These are phyloP conservation scores for Hypoxylon sp. DNA, from an alignment of 2,329 filamentous ascomycete genomes.

Conservation along the genomic window DNA sequence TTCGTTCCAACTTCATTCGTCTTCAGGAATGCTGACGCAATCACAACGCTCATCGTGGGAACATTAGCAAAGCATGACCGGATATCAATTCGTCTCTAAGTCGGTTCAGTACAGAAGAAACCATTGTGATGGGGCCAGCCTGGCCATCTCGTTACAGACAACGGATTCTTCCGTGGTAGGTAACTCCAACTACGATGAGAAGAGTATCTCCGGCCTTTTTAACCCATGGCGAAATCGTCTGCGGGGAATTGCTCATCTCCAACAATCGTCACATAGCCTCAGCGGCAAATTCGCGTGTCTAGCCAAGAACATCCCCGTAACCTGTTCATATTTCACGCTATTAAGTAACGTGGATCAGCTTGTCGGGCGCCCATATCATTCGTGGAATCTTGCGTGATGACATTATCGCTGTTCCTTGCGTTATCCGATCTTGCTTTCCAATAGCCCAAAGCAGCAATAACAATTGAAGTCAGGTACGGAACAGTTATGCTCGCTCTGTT, in stretches of 20 bases:
- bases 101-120: background rate
- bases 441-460: slow-evolving; percentile 8
- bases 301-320: slow-evolving; percentile 29
- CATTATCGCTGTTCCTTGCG: slow-evolving; percentile 20
- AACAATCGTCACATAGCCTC: slow-evolving; percentile 11
- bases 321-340: slow-evolving; percentile 11
- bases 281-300: background rate
- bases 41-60: no score
- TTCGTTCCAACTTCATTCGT: no score
- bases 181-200: background rate
- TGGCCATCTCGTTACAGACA: background rate
- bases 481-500: slow-evolving; percentile 20
- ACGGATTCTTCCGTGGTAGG: background rate
- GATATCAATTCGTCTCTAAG: no score
- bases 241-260: slow-evolving; percentile 22
- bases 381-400: slow-evolving; percentile 38
- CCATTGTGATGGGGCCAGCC: background rate
- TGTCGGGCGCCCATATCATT: slow-evolving; percentile 20
- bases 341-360: slow-evolving; percentile 26
- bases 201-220: background rate
- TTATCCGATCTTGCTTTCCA: slow-evolving; percentile 20
- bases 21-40: no score
- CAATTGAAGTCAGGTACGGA: slow-evolving; percentile 16
- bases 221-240: background rate
- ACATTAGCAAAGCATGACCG: no score